phyloP scores from a whole-genome alignment of 2,329 filamentous ascomycete species.

The Fusarium sublunatum region DNA sequence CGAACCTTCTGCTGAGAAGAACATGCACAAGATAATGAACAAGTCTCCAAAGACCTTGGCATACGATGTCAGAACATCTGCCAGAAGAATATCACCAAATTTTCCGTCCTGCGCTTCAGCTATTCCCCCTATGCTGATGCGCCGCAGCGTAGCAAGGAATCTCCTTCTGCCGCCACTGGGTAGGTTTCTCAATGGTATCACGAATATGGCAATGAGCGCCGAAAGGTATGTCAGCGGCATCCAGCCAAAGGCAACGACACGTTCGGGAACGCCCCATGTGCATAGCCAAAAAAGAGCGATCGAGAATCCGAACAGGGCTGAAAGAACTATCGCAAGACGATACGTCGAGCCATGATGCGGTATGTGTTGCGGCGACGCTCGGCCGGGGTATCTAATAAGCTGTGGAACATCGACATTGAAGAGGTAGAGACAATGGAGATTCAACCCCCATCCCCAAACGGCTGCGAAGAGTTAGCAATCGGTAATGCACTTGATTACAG shows the following conservation, averaged over 20 bases:
- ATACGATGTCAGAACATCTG: slow-evolving; percentile 95
- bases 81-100: slow-evolving; percentile 92
- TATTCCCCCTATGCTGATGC: slow-evolving; percentile 85
- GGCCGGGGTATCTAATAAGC: slow-evolving; percentile 86
- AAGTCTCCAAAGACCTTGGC: slow-evolving; percentile 91
- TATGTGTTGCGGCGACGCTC: slow-evolving; percentile 74
- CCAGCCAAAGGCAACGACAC: slow-evolving; percentile 83
- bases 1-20: slow-evolving; percentile 75
- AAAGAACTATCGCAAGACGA: slow-evolving; percentile 82
- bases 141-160: slow-evolving; percentile 78
- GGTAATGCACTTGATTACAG: not conserved
- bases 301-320: slow-evolving; percentile 75
- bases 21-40: slow-evolving; percentile 92
- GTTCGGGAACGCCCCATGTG: slow-evolving; percentile 75
- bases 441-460: slow-evolving; percentile 94
- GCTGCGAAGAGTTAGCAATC: slow-evolving; percentile 61
- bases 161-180: slow-evolving; percentile 78
- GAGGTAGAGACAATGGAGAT: slow-evolving; percentile 85
- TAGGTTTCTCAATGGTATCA: slow-evolving; percentile 75
- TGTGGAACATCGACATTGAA: slow-evolving; percentile 87
- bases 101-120: slow-evolving; percentile 89
- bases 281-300: slow-evolving; percentile 86
- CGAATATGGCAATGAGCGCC: slow-evolving; percentile 75
- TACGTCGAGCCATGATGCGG: slow-evolving; percentile 87
- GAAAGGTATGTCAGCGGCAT: slow-evolving; percentile 87